Evolutionary conservation across 306 rosid genomes (phyloP).

Genomic region (Fagus crenata): DNA sequence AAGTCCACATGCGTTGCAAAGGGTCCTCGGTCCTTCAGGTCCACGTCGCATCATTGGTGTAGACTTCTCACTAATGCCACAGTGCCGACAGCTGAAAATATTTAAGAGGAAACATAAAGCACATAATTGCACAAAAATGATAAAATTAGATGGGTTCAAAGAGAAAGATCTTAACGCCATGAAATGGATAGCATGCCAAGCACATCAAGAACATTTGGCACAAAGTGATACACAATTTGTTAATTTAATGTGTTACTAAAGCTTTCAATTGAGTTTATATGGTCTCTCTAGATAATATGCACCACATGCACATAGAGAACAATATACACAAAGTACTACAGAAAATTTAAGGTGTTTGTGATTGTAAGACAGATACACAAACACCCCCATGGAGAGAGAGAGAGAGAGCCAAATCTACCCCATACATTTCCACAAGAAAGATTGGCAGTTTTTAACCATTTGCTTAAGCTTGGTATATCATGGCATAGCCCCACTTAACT

Average conservation of each 20-base stretch:
- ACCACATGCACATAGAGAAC: neutral
- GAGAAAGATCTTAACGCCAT: neutral
- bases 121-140: constrained; percentile 9
- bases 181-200: neutral
- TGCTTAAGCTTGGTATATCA: neutral
- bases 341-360: neutral
- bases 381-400: neutral
- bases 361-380: neutral
- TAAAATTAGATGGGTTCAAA: constrained; percentile 10
- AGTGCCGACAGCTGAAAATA: constrained; percentile 63
- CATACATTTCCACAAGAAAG: neutral
- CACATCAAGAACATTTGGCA: neutral
- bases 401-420: neutral
- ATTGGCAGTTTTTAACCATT: neutral
- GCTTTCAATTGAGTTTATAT: neutral
- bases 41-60: constrained; percentile 89
- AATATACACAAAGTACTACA: neutral
- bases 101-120: constrained; percentile 15
- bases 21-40: constrained; percentile 83
- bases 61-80: constrained; percentile 67
- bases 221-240: neutral
- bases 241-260: neutral
- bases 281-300: neutral
- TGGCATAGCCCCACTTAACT: neutral
- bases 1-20: constrained; percentile 85